These are phyloP conservation scores for Cafeteria roenbergensis DNA, from an alignment of 108 stramenopile species.

Conservation along the genomic window DNA sequence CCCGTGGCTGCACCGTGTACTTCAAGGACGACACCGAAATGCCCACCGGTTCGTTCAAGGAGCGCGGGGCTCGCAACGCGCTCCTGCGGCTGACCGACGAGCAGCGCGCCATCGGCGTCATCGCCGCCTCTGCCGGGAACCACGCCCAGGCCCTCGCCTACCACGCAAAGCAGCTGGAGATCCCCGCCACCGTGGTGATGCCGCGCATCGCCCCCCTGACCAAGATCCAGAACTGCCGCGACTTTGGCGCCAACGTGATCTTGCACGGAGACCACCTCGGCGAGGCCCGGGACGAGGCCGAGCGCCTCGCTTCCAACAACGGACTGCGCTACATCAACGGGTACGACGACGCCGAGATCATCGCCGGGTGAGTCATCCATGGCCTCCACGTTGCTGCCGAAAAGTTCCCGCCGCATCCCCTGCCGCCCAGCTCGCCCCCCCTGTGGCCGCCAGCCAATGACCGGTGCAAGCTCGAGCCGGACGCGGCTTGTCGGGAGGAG, in stretches of 20 bases:
- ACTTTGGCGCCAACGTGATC: slow-evolving; percentile 77
- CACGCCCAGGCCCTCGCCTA: slow-evolving; percentile 80
- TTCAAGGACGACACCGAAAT: slow-evolving; percentile 40
- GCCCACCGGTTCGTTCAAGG: slow-evolving; percentile 84
- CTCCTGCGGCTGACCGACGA: slow-evolving; percentile 52
- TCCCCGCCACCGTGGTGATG: slow-evolving; percentile 91
- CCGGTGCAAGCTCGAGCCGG: too few relatives aligned
- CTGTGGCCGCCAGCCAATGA: too few relatives aligned
- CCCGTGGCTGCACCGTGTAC: too few relatives aligned
- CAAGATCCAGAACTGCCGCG: slow-evolving; percentile 83
- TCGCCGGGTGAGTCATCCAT: too few relatives aligned
- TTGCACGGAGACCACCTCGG: slow-evolving; percentile 79
- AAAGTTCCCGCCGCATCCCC: too few relatives aligned
- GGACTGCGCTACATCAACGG: slow-evolving; percentile 73
- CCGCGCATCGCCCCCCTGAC: slow-evolving; percentile 78
- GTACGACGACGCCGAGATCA: slow-evolving; percentile 86
- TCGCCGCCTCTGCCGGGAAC: slow-evolving; percentile 78
- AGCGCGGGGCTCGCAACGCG: slow-evolving; percentile 86
- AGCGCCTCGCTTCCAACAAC: slow-evolving; percentile 44
- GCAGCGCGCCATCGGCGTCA: slow-evolving; percentile 54
- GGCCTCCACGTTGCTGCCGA: too few relatives aligned
- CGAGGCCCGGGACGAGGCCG: slow-evolving; percentile 68
- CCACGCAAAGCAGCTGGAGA: slow-evolving; percentile 72
- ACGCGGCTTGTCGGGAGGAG: too few relatives aligned
- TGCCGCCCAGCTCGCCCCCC: too few relatives aligned